Conservation (phyloP, 1,284 basidiomycete genomes). For the Ganoderma lucidum region DNA sequence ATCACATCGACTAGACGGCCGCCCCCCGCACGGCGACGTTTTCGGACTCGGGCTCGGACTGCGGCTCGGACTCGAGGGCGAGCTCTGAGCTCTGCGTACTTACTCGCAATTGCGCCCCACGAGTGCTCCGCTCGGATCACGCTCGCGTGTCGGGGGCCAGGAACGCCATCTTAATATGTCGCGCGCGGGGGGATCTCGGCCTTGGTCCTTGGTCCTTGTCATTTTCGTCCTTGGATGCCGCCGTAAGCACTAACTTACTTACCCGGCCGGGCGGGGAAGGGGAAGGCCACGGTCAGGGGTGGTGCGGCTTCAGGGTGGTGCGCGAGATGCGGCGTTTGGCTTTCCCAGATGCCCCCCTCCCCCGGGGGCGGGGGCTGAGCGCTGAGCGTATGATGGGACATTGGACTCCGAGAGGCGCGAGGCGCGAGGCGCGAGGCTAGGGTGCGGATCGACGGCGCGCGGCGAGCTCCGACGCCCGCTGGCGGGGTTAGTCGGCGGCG, state of each 20-base stretch:
- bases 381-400: background rate
- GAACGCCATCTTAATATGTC: conserved; percentile 2
- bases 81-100: too few species aligned
- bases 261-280: too few species aligned
- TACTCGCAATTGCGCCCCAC: background rate
- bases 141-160: background rate
- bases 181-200: background rate
- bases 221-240: too few species aligned
- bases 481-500: too few species aligned
- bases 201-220: background rate
- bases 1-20: too few species aligned
- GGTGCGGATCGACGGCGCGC: background rate
- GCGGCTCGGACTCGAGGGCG: too few species aligned
- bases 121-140: background rate
- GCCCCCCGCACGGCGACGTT: background rate
- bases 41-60: background rate
- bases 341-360: background rate
- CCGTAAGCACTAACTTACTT: too few species aligned
- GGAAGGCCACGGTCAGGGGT: too few species aligned
- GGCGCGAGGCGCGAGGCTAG: background rate
- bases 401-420: too few species aligned
- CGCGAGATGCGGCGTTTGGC: conserved; percentile 5
- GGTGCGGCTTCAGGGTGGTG: background rate
- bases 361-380: background rate
- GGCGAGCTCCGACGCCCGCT: background rate